phyloP scores from a whole-genome alignment of 352 stramenopile species.

The Thalassiosira allenii region DNA sequence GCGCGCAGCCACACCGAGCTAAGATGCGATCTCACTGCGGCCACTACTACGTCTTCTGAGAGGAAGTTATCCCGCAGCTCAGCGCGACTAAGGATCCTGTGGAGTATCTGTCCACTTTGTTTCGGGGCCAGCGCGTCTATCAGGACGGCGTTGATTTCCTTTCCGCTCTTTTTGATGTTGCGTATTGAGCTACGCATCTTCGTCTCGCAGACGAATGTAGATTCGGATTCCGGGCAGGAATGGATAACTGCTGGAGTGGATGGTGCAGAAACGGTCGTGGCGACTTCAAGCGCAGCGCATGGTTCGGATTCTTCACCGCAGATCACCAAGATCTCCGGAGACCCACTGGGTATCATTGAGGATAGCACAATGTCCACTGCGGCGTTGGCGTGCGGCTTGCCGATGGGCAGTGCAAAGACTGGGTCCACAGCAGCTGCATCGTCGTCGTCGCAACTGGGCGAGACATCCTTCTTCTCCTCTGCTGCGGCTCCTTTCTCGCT shows the following conservation, averaged over 20 bases:
- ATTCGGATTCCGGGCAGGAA: not conserved
- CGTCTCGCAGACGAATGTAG: not conserved
- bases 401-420: not conserved
- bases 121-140: constrained; percentile 32
- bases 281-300: not conserved
- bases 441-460: not conserved
- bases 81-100: constrained; percentile 31
- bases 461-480: not conserved
- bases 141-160: constrained; percentile 15
- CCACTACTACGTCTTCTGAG: not conserved
- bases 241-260: not conserved
- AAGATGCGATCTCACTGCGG: not conserved
- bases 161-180: not conserved
- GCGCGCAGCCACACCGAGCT: constrained; percentile 30
- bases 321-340: not conserved
- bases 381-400: not conserved
- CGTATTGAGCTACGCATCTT: not conserved
- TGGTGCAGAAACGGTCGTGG: not conserved
- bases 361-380: not conserved
- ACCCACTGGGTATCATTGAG: not conserved
- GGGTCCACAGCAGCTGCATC: not conserved
- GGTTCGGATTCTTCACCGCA: not conserved
- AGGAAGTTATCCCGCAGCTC: constrained; percentile 4
- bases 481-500: not conserved
- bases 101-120: constrained; percentile 39